phyloP scores from a whole-genome alignment of 768 basidiomycete genomes.

The Leccinellum luteum region DNA sequence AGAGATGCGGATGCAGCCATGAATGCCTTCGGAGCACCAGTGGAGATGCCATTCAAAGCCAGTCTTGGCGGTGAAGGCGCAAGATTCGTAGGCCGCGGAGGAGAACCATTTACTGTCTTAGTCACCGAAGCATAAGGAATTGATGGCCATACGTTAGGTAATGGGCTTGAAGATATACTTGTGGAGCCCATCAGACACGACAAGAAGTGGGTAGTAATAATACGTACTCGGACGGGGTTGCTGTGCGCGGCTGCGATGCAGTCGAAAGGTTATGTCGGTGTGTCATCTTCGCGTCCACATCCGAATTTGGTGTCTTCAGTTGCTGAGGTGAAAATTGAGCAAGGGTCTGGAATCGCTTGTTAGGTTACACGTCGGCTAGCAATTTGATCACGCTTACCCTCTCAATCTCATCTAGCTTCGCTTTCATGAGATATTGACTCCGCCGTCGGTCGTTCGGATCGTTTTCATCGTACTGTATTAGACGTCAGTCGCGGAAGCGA shows the following conservation, averaged over 20 bases:
- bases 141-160: conserved; percentile 40
- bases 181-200: conserved; percentile 6
- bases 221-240: conserved; percentile 21
- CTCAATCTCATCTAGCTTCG: conserved; percentile 78
- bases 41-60: conserved; percentile 67
- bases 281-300: conserved; percentile 21
- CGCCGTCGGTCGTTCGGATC: conserved; percentile 73
- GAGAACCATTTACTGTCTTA: conserved; percentile 16
- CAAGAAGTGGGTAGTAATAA: conserved; percentile 5
- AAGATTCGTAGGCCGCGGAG: conserved; percentile 22
- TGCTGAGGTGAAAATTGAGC: conserved; percentile 63
- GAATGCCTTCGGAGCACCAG: conserved; percentile 54
- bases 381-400: conserved; percentile 40
- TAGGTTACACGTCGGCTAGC: conserved; percentile 1
- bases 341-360: conserved; percentile 44
- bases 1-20: conserved; percentile 19
- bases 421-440: conserved; percentile 73
- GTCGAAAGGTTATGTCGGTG: conserved; percentile 18
- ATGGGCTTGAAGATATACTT: conserved; percentile 11
- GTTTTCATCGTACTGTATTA: conserved; percentile 57
- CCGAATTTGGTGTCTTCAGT: conserved; percentile 22
- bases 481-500: conserved; percentile 14
- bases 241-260: conserved; percentile 11
- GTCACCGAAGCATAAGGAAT: conserved; percentile 41
- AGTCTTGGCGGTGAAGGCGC: conserved; percentile 58